phyloP scores from a whole-genome alignment of 2,329 filamentous ascomycete genomes.

The Sporothrix luriei region DNA sequence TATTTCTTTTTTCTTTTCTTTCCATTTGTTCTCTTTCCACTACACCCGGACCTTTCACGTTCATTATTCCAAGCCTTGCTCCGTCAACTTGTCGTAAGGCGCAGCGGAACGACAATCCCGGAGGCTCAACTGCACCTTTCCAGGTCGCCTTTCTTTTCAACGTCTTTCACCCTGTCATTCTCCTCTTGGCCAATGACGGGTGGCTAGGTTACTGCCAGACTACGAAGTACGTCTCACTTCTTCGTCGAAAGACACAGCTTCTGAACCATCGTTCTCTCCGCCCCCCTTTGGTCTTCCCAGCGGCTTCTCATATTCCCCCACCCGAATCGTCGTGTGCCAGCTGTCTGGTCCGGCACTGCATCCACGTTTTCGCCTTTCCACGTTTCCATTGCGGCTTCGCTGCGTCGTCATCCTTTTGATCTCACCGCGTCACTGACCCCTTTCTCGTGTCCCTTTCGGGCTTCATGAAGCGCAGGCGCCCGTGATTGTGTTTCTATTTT shows the following conservation, averaged over 20 bases:
- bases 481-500: conserved; percentile 22
- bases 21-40: too few species aligned
- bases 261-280: not conserved
- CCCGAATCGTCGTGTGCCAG: conserved; percentile 3
- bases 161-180: not conserved
- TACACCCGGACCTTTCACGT: not conserved
- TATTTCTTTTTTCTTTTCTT: too few species aligned
- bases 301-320: not conserved
- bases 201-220: not conserved
- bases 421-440: not conserved
- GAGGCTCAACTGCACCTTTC: not conserved
- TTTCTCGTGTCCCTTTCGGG: conserved; percentile 3
- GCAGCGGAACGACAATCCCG: not conserved
- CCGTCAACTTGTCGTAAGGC: conserved; percentile 4
- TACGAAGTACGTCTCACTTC: not conserved
- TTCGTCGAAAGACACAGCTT: not conserved
- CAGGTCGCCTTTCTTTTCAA: conserved; percentile 8
- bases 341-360: conserved; percentile 17
- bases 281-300: not conserved
- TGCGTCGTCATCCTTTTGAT: conserved; percentile 10
- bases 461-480: not conserved
- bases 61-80: not conserved
- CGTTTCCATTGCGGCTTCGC: not conserved
- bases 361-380: conserved; percentile 14
- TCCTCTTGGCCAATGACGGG: not conserved